phyloP scores from a whole-genome alignment of 1,139 yeast species.

The Yamadazyma spencermartinsiae region DNA sequence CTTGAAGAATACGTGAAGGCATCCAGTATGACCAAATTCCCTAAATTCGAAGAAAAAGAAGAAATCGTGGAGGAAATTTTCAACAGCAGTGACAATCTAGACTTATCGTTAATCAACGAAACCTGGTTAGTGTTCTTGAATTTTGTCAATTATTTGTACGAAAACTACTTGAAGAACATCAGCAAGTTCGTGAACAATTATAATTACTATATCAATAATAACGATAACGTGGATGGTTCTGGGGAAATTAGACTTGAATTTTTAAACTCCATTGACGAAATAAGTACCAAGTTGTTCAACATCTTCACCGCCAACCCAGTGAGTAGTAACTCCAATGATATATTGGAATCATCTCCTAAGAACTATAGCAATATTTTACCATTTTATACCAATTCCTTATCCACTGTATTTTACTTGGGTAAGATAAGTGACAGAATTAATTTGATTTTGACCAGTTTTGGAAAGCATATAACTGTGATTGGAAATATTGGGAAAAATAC shows the following conservation, averaged over 20 bases:
- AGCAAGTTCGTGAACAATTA: constrained; percentile 41
- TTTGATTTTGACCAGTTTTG: constrained; percentile 33
- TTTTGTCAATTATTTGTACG: constrained; percentile 37
- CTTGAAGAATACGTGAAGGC: constrained; percentile 40
- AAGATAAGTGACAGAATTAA: constrained; percentile 32
- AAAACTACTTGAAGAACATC: constrained; percentile 29
- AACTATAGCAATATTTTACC: constrained; percentile 43
- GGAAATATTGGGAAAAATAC: constrained; percentile 35
- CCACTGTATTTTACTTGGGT: constrained; percentile 40
- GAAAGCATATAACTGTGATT: constrained; percentile 31
- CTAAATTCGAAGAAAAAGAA: constrained; percentile 28
- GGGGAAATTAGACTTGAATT: constrained; percentile 32
- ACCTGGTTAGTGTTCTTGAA: constrained; percentile 46
- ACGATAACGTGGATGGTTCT: constrained; percentile 29
- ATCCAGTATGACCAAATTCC: constrained; percentile 18
- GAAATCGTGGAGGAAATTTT: constrained; percentile 34
- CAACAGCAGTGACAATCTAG: constrained; percentile 42
- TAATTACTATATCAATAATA: constrained; percentile 28
- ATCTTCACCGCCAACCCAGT: constrained; percentile 31
- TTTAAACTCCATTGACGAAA: constrained; percentile 26
- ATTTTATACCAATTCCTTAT: constrained; percentile 42
- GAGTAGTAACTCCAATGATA: constrained; percentile 26
- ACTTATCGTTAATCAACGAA: constrained; percentile 45
- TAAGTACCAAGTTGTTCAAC: constrained; percentile 27
- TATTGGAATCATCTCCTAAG: constrained; percentile 37